These are phyloP conservation scores for Apium graveolens DNA, from an alignment of 129 eudicot species.

Conservation along the genomic window DNA sequence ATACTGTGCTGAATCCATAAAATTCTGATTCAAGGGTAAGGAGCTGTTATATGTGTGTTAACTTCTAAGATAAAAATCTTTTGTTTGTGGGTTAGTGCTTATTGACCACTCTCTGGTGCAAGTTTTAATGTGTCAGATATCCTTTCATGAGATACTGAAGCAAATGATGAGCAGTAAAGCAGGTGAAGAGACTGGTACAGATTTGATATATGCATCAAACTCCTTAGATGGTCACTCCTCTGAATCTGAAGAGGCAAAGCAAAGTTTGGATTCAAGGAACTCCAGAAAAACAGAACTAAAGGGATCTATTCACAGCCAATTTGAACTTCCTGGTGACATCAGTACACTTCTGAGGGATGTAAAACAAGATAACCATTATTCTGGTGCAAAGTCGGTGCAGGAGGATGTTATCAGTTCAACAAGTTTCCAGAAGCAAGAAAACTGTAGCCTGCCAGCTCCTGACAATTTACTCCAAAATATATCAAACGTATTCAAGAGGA, in stretches of 20 bases:
- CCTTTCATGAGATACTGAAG: slow-evolving; percentile 80
- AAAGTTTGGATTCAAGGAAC: slow-evolving; percentile 12
- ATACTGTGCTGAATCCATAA: slow-evolving; percentile 69
- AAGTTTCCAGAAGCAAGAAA: slow-evolving; percentile 33
- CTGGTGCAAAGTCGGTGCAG: slow-evolving; percentile 20
- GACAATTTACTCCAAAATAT: slow-evolving; percentile 55
- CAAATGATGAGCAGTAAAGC: slow-evolving; percentile 66
- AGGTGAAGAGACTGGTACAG: slow-evolving; percentile 26
- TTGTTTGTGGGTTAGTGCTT: slow-evolving; percentile 8
- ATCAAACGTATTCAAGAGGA: slow-evolving; percentile 59
- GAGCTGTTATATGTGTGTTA: slow-evolving; percentile 6
- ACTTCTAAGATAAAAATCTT: neutral
- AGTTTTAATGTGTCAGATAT: slow-evolving; percentile 82
- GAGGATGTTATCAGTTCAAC: slow-evolving; percentile 30
- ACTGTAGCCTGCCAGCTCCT: slow-evolving; percentile 32
- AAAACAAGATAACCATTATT: slow-evolving; percentile 26
- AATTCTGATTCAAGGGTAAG: slow-evolving; percentile 91
- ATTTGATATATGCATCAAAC: slow-evolving; percentile 14
- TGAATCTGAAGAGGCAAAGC: slow-evolving; percentile 17
- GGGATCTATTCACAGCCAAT: slow-evolving; percentile 25
- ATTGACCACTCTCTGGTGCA: slow-evolving; percentile 23
- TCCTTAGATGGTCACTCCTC: slow-evolving; percentile 18
- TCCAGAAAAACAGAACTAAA: slow-evolving; percentile 22
- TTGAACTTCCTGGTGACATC: slow-evolving; percentile 50
- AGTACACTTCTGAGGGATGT: slow-evolving; percentile 43